Conservation (phyloP, 768 basidiomycete genomes). For the Steccherinum ochraceum region DNA sequence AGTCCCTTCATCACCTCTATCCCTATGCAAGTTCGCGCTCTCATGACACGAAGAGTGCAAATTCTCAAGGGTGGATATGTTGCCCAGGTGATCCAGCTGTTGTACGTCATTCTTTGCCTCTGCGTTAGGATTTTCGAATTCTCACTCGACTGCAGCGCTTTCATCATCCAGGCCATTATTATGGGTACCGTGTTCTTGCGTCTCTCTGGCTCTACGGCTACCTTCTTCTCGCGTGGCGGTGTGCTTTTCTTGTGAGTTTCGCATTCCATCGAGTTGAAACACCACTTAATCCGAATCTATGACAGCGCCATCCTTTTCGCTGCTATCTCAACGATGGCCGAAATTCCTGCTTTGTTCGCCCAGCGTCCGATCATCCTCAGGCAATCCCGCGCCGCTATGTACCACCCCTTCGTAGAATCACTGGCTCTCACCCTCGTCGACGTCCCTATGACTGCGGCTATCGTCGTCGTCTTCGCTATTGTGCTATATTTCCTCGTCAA, state of each 20-base stretch:
- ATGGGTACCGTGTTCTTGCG: conserved; percentile 64
- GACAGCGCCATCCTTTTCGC: conserved; percentile 51
- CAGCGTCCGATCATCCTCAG: conserved; percentile 57
- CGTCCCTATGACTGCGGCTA: conserved; percentile 47
- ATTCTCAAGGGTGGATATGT: conserved; percentile 26
- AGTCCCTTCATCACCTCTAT: conserved; percentile 32
- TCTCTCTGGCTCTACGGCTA: conserved; percentile 45
- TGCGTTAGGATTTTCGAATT: conserved; percentile 17
- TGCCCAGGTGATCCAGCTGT: conserved; percentile 20
- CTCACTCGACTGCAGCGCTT: conserved; percentile 37
- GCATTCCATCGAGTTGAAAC: too few relatives aligned
- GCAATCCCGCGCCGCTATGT: conserved; percentile 56
- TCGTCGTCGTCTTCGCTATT: conserved; percentile 37
- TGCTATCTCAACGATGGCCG: conserved; percentile 54
- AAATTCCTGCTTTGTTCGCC: conserved; percentile 49
- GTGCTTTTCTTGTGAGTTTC: conserved; percentile 68
- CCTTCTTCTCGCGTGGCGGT: conserved; percentile 74
- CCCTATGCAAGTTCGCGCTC: conserved; percentile 30
- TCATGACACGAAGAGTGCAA: conserved; percentile 28
- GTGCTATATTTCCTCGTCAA: conserved; percentile 58
- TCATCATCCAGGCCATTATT: conserved; percentile 45
- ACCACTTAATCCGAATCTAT: too few relatives aligned
- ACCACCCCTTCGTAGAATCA: conserved; percentile 49
- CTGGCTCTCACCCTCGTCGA: conserved; percentile 57
- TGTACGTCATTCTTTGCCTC: conserved; percentile 7